Evolutionary conservation across 139 green algal genomes (phyloP), one percentile per base, ranked within the genome.

Genomic region (Coelastrella sp.): DNA sequence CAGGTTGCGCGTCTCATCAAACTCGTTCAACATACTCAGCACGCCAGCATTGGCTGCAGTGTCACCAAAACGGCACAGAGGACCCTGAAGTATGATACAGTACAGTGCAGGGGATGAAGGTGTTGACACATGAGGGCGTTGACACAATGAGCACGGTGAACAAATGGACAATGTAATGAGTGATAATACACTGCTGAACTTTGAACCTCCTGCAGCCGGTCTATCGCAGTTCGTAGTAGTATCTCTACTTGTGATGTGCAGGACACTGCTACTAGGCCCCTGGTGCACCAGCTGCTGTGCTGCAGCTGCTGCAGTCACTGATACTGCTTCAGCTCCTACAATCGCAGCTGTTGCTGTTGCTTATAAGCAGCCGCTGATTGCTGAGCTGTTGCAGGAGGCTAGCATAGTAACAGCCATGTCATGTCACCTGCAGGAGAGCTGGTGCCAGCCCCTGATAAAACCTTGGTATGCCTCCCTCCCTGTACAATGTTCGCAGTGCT

Each of bases 11-110:
- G 95, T 96, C 8, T 92, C 77, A 13, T 96, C 93, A 47, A 96
- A 94, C 73, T 93, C 94, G 89, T 98, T 93, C 14, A 99, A 87
- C 79, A 98, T 83, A 8, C 95, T 93, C 58, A 99, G 93, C 82
- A 98, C 87, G 61, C 97, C 97, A 7, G 97, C 96, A 93, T 99
- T 99, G 79, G 96, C 95, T n/a, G 97, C 97, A 5, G 97, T 99
- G 94, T 99, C 97, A 73, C 97, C 97, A 92, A 99, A 99, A 65
- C 97, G 94, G 22, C 90, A 96, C 61, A 99, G 83, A 7, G 97
- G 97, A n/a, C 96, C 96, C 93, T 99, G 95, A 73, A 93, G 47
- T 79, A 61, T 23, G 4, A 2, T 56, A 54, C 66, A 88, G 83
- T 54, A 88, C 32, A 47, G 32, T 47, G 1, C 32, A 47, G 32